Base-by-base conservation (phyloP, 2,329 filamentous ascomycete genomes). In the Paecilomyces dactylethromorphus region DNA sequence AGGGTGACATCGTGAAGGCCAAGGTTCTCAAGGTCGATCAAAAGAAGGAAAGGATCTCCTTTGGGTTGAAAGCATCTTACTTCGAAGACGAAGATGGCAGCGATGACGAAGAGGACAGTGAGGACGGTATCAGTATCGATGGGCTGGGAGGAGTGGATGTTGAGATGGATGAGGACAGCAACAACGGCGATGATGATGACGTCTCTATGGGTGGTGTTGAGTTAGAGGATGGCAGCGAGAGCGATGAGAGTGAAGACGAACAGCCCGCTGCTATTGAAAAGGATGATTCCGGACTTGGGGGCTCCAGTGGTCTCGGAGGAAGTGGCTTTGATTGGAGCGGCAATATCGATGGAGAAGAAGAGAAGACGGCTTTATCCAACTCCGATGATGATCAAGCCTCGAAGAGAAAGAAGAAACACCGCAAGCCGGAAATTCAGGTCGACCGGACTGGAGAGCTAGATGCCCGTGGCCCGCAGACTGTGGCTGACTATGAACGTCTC, bases 401-500 rank as follows among this genome's bases (percentile, higher is more conserved):
- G 45, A 81, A 81, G 65, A 89, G 88, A 78, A 88, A 87, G 72
- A 91, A 87, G 78, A 93, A 91, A 79, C 82, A 83, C 63, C 87
- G 85, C 71, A 91, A 89, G 77, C 80, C 87, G 1, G 87, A 89
- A 68, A 90, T 92, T 68, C 87, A 93, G 66, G 83, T 94, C 56
- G 95, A 99, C 71, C 87, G 87, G 63, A 99, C 93, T 3, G 94
- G 89, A n/a, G 90, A 96, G 66, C 84, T 99, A 11, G 92, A 97
- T 72, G 86, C 84, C 53, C 86, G 92, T 66, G 93, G 93, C 0
- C 94, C 94, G 1, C 92, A 95, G 71, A 93, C 91, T 1, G 84
- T 90, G 15, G 90, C 89, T 62, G 95, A 99, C 75, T 99, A 92
- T 73, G 95, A 99, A 77, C 88, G 94, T 65, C 86, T 97, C 24